Percentiles rank a stretch among this genome's conserved stretches.
Conservation (phyloP, 331 rosid genomes). For the Acacia concinna region DNA sequence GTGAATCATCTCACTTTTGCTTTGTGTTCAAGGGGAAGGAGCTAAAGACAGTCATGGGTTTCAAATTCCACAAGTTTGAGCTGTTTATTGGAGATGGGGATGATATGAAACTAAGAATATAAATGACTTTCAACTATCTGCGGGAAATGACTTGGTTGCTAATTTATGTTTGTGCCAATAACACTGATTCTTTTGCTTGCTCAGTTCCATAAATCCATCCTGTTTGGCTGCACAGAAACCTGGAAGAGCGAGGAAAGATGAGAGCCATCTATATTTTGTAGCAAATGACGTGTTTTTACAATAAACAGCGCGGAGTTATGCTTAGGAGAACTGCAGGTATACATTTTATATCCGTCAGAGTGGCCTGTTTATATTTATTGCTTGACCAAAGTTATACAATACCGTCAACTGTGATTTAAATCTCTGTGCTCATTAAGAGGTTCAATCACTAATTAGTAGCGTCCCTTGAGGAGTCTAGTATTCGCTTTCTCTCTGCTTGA, state of each 20-base stretch:
- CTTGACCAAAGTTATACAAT: background rate
- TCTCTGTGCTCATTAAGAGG: background rate
- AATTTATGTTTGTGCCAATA: background rate
- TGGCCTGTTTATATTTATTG: background rate
- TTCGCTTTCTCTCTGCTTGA: background rate
- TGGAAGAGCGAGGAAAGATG: background rate
- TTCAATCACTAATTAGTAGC: background rate
- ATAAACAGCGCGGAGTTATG: background rate
- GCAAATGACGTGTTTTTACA: background rate
- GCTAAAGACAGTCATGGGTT: slow-evolving; percentile 25
- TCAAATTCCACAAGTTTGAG: slow-evolving; percentile 19
- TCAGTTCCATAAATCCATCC: background rate
- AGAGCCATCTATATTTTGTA: background rate
- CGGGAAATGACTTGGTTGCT: slow-evolving; percentile 15
- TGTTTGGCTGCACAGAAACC: background rate
- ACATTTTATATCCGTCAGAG: background rate
- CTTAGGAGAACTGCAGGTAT: background rate
- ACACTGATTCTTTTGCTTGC: background rate
- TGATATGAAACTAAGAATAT: background rate
- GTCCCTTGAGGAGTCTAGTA: background rate
- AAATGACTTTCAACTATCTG: slow-evolving; percentile 8
- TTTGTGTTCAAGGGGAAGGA: slow-evolving; percentile 35
- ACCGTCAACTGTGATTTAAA: background rate
- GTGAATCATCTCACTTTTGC: slow-evolving; percentile 31
- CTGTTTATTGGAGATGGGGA: slow-evolving; percentile 23